phyloP scores from a whole-genome alignment of 1,139 yeast species.

The Kurtzmaniella quercitrusa region DNA sequence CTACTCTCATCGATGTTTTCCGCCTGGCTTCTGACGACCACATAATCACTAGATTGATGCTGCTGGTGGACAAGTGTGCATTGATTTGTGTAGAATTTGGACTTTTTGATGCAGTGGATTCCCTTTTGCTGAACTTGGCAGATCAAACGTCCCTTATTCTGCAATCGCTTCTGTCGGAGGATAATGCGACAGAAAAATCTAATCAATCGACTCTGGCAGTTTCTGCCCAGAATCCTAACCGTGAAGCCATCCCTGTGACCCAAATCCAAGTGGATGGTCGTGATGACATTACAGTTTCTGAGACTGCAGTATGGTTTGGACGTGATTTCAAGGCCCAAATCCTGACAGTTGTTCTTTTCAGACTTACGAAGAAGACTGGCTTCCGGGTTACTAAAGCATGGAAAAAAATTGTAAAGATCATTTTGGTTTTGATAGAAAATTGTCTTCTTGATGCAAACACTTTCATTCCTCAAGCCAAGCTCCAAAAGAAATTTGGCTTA shows the following conservation, averaged over 20 bases:
- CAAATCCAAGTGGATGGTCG: slow-evolving; percentile 47
- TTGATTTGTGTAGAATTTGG: slow-evolving; percentile 66
- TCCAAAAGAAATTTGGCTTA: slow-evolving; percentile 53
- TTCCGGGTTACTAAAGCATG: slow-evolving; percentile 51
- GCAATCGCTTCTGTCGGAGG: slow-evolving; percentile 12
- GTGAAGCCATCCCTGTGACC: slow-evolving; percentile 42
- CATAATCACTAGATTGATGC: slow-evolving; percentile 78
- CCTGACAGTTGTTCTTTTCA: slow-evolving; percentile 78
- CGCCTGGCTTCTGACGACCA: slow-evolving; percentile 89
- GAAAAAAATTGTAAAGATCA: slow-evolving; percentile 55
- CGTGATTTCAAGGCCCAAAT: slow-evolving; percentile 88
- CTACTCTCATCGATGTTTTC: slow-evolving; percentile 71
- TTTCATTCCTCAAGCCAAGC: slow-evolving; percentile 40
- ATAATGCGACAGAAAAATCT: slow-evolving; percentile 12
- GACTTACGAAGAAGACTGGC: slow-evolving; percentile 62
- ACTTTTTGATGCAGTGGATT: slow-evolving; percentile 56
- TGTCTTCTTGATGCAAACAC: slow-evolving; percentile 67
- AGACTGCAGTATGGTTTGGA: slow-evolving; percentile 79
- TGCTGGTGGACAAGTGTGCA: slow-evolving; percentile 83
- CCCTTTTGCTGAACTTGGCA: slow-evolving; percentile 58
- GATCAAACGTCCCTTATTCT: slow-evolving; percentile 53
- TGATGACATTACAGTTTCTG: slow-evolving; percentile 68
- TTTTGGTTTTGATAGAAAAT: slow-evolving; percentile 67
- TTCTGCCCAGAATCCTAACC: slow-evolving; percentile 32
- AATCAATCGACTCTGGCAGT: slow-evolving; percentile 13